phyloP scores from a whole-genome alignment of 495 filamentous ascomycete species.

The Trichocladium antarcticum region DNA sequence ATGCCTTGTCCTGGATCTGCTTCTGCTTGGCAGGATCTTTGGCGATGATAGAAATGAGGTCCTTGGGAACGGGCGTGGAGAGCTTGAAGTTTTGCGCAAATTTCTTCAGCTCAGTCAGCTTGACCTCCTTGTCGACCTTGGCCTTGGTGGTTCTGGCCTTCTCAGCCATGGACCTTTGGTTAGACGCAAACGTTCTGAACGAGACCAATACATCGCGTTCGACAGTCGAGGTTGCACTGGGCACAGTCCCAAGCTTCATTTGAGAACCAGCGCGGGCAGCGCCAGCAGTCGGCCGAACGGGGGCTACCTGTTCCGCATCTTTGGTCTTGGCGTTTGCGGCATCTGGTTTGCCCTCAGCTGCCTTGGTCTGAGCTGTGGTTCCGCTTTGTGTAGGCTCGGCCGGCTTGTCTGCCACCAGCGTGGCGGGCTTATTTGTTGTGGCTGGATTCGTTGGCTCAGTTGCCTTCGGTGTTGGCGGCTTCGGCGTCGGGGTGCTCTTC shows the following conservation, averaged over 20 bases:
- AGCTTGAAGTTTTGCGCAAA: conserved; percentile 93
- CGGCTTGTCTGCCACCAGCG: conserved; percentile 24
- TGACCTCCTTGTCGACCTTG: conserved; percentile 76
- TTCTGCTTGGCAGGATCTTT: conserved; percentile 90
- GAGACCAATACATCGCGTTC: conserved; percentile 65
- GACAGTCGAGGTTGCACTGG: conserved; percentile 65
- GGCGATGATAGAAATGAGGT: conserved; percentile 87
- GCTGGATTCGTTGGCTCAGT: conserved; percentile 29
- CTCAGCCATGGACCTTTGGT: conserved; percentile 48
- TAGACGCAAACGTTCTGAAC: conserved; percentile 67
- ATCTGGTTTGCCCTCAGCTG: conserved; percentile 18
- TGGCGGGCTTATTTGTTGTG: conserved; percentile 23
- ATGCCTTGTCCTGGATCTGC: conserved; percentile 78
- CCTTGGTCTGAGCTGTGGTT: conserved; percentile 19
- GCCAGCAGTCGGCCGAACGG: conserved; percentile 25
- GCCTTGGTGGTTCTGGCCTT: conserved; percentile 61
- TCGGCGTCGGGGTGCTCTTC: conserved; percentile 35
- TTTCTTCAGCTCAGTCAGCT: conserved; percentile 86
- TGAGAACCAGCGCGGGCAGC: conserved; percentile 32
- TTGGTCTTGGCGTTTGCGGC: conserved; percentile 15
- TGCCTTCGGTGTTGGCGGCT: conserved; percentile 35
- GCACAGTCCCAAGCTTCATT: conserved; percentile 27
- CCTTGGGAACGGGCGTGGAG: conserved; percentile 76
- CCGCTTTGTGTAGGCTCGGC: conserved; percentile 16
- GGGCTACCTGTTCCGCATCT: conserved; percentile 19